A percentile compares a stretch with the other conserved stretches of the same genome.
These are phyloP conservation scores for Cardamine resedifolia DNA, from an alignment of 345 rosid genomes.

Conservation along the genomic window DNA sequence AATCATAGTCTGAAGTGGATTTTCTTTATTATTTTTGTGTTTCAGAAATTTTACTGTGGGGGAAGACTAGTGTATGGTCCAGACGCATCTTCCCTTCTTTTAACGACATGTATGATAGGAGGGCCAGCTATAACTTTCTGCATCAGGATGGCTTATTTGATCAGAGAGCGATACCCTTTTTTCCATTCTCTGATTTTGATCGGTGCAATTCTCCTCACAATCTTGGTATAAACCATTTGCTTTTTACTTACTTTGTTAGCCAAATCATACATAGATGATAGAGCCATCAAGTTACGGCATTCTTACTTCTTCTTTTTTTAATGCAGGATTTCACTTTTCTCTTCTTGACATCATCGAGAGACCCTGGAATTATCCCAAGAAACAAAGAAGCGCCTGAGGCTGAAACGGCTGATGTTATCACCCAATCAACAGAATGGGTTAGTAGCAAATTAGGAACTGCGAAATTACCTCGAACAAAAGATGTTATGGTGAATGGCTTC, in stretches of 20 bases:
- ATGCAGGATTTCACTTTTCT: conserved; percentile 67
- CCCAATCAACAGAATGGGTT: conserved; percentile 60
- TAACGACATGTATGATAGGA: conserved; percentile 57
- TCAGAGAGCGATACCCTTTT: conserved; percentile 27
- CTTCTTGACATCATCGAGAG: conserved; percentile 68
- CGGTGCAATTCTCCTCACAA: conserved; percentile 47
- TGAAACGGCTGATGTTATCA: conserved; percentile 40
- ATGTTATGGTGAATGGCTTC: conserved; percentile 54
- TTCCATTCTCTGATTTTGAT: conserved; percentile 42
- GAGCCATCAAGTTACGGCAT: not conserved
- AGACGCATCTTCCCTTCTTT: conserved; percentile 67
- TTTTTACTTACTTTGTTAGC: conserved; percentile 1
- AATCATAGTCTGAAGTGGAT: not conserved
- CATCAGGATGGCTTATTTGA: conserved; percentile 45
- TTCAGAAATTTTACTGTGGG: conserved; percentile 78
- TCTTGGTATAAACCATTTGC: conserved; percentile 48
- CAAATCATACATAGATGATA: not conserved
- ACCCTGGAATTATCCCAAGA: conserved; percentile 84
- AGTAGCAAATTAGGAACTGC: conserved; percentile 36
- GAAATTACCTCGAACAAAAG: conserved; percentile 63
- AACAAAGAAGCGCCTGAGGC: conserved; percentile 41
- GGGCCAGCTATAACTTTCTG: conserved; percentile 74
- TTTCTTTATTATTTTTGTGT: not conserved
- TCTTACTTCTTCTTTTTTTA: not conserved
- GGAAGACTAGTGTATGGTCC: conserved; percentile 91